Evolutionary conservation across 2,329 filamentous ascomycete species (phyloP).

Genomic region (Zasmidium angulare): DNA sequence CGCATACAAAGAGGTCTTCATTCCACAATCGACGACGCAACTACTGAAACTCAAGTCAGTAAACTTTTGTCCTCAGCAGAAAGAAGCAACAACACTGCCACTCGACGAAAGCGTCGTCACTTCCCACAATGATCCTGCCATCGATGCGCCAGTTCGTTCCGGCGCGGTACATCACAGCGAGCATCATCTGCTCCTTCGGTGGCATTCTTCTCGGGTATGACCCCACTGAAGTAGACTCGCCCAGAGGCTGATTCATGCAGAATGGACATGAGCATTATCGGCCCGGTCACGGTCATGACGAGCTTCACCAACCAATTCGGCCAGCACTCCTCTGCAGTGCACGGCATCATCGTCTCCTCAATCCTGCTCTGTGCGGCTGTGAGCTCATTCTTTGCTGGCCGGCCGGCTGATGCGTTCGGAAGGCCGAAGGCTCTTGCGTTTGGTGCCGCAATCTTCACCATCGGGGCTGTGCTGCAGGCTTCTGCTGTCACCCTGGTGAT

Average conservation of each 20-base stretch:
- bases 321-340: slow-evolving; percentile 29
- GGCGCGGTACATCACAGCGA: not conserved
- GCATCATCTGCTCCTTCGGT: not conserved
- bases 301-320: not conserved
- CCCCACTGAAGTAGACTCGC: not conserved
- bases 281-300: not conserved
- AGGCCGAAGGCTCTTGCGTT: slow-evolving; percentile 19
- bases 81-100: too few relatives aligned
- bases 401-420: slow-evolving; percentile 31
- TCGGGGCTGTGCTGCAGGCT: slow-evolving; percentile 28
- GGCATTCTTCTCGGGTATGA: not conserved
- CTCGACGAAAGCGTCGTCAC: too few relatives aligned
- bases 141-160: not conserved
- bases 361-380: slow-evolving; percentile 58
- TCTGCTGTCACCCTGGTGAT: slow-evolving; percentile 28
- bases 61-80: too few relatives aligned
- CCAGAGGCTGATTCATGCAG: not conserved
- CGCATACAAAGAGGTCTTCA: not conserved
- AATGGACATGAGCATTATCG: not conserved
- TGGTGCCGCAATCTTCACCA: slow-evolving; percentile 10
- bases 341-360: slow-evolving; percentile 56
- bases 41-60: too few relatives aligned
- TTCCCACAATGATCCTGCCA: not conserved
- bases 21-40: not conserved
- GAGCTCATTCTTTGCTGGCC: slow-evolving; percentile 58